Percentiles rank a stretch among this genome's conserved stretches.
These are phyloP conservation scores for Chlamydomonas sp. DNA, from an alignment of 139 green algal species.

Conservation along the genomic window DNA sequence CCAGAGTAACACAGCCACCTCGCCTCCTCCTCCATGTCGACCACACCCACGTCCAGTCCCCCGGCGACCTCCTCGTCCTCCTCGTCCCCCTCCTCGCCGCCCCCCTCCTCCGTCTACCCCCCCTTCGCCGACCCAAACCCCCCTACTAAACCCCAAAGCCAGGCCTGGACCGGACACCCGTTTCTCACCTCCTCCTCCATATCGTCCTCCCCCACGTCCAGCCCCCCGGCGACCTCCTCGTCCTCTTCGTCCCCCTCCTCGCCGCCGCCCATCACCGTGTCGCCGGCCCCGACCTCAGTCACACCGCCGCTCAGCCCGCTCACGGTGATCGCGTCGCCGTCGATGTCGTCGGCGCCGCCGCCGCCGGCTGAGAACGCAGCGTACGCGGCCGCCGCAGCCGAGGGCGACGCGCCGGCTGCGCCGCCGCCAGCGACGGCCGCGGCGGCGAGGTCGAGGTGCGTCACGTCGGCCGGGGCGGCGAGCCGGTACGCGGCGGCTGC, in stretches of 20 bases:
- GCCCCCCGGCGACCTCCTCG: conserved; percentile 3
- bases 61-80: background rate
- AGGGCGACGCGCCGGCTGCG: background rate
- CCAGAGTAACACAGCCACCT: no score
- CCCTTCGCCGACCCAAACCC: background rate
- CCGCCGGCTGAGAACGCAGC: background rate
- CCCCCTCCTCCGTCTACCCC: background rate
- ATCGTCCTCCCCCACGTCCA: conserved; percentile 1
- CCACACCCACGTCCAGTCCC: conserved; percentile 3
- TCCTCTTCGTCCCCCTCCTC: conserved; percentile 10
- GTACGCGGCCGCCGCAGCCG: background rate
- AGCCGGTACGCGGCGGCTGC: no score
- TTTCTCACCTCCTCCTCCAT: conserved; percentile 15
- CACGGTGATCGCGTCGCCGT: no score
- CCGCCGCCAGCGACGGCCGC: no score
- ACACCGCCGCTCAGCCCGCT: no score
- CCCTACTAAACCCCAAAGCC: background rate
- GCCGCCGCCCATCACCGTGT: background rate
- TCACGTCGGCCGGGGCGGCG: no score
- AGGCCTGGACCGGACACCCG: background rate
- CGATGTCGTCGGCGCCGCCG: background rate
- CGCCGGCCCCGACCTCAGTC: no score
- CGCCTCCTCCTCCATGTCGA: conserved; percentile 1
- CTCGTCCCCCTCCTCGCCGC: background rate
- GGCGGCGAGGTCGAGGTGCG: no score